phyloP scores from a whole-genome alignment of 371 early-diverging fungal genomes.

The Funneliformis caledonium region DNA sequence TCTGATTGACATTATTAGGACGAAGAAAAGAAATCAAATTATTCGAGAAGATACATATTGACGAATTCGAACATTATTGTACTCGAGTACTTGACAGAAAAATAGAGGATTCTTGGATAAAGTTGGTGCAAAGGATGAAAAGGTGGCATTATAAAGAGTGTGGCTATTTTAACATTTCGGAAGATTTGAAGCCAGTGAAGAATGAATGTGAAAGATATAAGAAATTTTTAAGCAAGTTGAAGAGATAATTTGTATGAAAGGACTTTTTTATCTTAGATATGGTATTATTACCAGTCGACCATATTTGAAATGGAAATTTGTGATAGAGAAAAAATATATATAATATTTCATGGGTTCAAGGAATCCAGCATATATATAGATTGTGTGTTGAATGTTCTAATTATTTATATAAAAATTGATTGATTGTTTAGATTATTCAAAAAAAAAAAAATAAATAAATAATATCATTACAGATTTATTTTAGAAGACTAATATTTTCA shows the following conservation, averaged over 20 bases:
- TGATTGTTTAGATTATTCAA: too few species aligned
- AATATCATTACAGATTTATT: too few species aligned
- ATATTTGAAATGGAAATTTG: neutral
- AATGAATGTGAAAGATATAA: neutral
- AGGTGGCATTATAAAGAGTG: conserved; percentile 27
- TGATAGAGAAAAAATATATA: too few species aligned
- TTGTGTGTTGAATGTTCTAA: too few species aligned
- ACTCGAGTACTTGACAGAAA: conserved; percentile 27
- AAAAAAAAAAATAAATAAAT: too few species aligned
- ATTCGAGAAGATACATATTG: neutral
- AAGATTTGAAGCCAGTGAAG: conserved; percentile 4
- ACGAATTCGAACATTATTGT: conserved; percentile 1
- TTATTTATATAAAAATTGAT: too few species aligned
- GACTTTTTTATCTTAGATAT: neutral
- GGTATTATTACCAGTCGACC: too few species aligned
- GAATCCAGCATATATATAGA: too few species aligned
- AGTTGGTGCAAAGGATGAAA: conserved; percentile 12
- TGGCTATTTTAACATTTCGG: conserved; percentile 24
- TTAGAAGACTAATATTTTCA: too few species aligned
- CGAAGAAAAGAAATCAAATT: neutral
- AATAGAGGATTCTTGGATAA: neutral
- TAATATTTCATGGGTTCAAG: too few species aligned
- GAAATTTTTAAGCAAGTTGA: neutral
- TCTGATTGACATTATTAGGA: too few species aligned
- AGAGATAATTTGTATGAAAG: neutral